Evolutionary conservation across 805 yeast genomes (phyloP), one percentile per base, ranked within the genome.

Genomic region (Hermanozyma aechmeae): DNA sequence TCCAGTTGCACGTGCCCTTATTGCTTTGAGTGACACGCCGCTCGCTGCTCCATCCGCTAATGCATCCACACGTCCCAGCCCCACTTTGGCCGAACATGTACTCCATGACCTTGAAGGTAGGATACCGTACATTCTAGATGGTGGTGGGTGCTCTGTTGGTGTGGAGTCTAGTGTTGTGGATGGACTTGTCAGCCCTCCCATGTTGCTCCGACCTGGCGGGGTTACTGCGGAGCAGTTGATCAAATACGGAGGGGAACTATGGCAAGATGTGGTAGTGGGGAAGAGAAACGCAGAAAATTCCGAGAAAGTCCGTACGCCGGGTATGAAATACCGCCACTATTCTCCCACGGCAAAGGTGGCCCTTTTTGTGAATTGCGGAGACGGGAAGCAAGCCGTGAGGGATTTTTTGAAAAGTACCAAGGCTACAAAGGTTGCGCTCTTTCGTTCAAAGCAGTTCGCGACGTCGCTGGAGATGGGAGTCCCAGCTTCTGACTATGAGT

Each of bases 21-120:
- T 92, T 30, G 81, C 84, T 2, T 45, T 82, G 9, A 73, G 93
- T 30, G 92, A 86, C 40, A 71, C 81, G 2, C 97, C 98, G 1
- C 56, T 92, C 21, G 98, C 98, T 1, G 98, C 98, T 0, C 98
- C 98, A 0, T 84, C 95, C 1, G 98, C 98, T 2, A 92, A 92
- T 53, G 89, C 96, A 2, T 85, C 96, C 2, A 92, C 98, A 0
- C 62, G 85, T 28, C 98, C 98, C 2, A 81, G 95, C 13, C 96
- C 97, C 2, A 92, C 98, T 0, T 46, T 67, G 19, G 97, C 98
- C 1, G 55, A 67, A 7, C 98, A 92, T 50, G 98, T 92, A 0
- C 71, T 58, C 40, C 73, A 75, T 45, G 98, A 92, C 48, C 54
- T 92, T 30, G 47, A 80, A 1, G 89, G 86, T 1, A 73, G 68